Conservation (phyloP, 305 asterid species). For the Coffea humblotiana region DNA sequence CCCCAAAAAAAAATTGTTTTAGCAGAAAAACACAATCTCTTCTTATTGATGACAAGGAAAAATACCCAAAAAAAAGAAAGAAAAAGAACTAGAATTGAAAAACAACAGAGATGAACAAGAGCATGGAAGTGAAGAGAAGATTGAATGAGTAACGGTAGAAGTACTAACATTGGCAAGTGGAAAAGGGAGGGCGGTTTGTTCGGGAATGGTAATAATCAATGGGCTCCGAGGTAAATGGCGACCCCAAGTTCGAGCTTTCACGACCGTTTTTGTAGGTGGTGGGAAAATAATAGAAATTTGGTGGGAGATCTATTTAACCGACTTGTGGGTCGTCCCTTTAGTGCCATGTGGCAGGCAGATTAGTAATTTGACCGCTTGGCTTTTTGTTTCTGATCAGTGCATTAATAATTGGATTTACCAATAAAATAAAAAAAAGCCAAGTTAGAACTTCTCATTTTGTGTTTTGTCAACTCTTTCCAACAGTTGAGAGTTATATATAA, state of each 20-base stretch:
- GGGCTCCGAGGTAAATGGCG: constrained; percentile 36
- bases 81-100: neutral
- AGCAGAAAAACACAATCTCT: neutral
- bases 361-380: constrained; percentile 1
- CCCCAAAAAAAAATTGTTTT: neutral
- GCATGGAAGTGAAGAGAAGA: neutral
- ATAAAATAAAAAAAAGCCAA: too few relatives aligned
- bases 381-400: neutral
- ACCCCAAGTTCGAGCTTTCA: constrained; percentile 39
- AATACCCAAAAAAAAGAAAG: neutral
- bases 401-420: too few relatives aligned
- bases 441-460: too few relatives aligned
- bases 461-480: too few relatives aligned
- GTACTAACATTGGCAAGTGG: constrained; percentile 48
- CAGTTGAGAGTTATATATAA: too few relatives aligned
- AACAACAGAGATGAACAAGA: neutral
- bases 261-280: constrained; percentile 46
- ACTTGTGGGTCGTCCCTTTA: constrained; percentile 26
- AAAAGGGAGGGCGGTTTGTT: constrained; percentile 43
- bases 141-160: constrained; percentile 4
- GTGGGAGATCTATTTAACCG: constrained; percentile 21
- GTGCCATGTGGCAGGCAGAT: constrained; percentile 11
- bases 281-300: constrained; percentile 4
- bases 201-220: constrained; percentile 15
- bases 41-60: neutral